Conservation (phyloP, 495 filamentous ascomycete species). For the Platismatia glauca region DNA sequence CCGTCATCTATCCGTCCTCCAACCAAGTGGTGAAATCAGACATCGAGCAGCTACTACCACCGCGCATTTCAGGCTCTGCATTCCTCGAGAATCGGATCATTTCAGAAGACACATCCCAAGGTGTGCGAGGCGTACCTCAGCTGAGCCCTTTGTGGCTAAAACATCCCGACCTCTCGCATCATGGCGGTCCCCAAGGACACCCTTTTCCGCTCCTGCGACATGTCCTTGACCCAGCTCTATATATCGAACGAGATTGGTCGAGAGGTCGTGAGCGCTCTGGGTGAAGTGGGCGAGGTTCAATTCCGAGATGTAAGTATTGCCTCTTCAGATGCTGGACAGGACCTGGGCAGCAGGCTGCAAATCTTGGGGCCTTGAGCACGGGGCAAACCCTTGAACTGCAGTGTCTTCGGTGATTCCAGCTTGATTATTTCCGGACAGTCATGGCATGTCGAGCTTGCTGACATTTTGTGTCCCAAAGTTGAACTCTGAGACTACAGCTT, state of each 20-base stretch:
- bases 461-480: constrained; percentile 46
- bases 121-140: background rate
- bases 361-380: background rate
- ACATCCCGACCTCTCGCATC: background rate
- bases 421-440: background rate
- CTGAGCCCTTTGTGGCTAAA: constrained; percentile 2
- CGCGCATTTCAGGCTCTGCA: background rate
- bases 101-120: background rate
- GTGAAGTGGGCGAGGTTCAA: constrained; percentile 90
- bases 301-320: constrained; percentile 78
- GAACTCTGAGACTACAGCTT: constrained; percentile 84
- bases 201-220: constrained; percentile 98
- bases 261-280: constrained; percentile 92
- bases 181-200: constrained; percentile 64
- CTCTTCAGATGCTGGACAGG: background rate
- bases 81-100: background rate
- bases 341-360: constrained; percentile 12
- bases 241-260: constrained; percentile 97
- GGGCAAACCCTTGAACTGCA: background rate
- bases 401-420: background rate
- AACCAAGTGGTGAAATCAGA: background rate
- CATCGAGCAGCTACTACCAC: background rate
- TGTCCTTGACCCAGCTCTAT: constrained; percentile 99
- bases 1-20: background rate
- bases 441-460: background rate